Percentiles rank a stretch among this genome's conserved stretches.
phyloP scores from a whole-genome alignment of 2,329 filamentous ascomycete genomes.

The Alternaria longipes region DNA sequence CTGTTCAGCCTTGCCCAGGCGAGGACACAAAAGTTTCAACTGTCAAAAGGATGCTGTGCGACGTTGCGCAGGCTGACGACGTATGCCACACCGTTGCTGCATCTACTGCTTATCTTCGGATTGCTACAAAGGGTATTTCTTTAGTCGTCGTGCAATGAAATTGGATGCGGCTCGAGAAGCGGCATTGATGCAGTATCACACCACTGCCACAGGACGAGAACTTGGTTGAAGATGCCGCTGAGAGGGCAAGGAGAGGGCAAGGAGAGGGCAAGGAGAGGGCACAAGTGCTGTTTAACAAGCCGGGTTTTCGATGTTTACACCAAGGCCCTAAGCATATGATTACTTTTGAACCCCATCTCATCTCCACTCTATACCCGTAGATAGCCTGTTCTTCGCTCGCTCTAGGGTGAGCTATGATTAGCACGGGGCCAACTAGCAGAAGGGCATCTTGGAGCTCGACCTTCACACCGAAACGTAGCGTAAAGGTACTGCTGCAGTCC shows the following conservation, averaged over 20 bases:
- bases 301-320: constrained; percentile 2
- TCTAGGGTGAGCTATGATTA: constrained; percentile 14
- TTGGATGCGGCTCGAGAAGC: constrained; percentile 11
- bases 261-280: neutral
- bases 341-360: constrained; percentile 2
- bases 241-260: neutral
- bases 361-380: constrained; percentile 9
- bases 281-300: neutral
- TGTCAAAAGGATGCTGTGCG: neutral
- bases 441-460: constrained; percentile 1
- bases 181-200: constrained; percentile 2
- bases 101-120: neutral
- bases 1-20: constrained; percentile 1
- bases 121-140: neutral
- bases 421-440: neutral
- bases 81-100: neutral
- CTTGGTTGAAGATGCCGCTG: neutral
- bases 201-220: neutral
- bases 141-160: neutral
- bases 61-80: constrained; percentile 9
- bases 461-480: constrained; percentile 6
- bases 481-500: neutral
- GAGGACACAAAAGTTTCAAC: neutral
- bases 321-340: neutral
- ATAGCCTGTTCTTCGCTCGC: constrained; percentile 11